Evolutionary conservation across 2,329 filamentous ascomycete genomes (phyloP).

Genomic region (Capronia epimyces): DNA sequence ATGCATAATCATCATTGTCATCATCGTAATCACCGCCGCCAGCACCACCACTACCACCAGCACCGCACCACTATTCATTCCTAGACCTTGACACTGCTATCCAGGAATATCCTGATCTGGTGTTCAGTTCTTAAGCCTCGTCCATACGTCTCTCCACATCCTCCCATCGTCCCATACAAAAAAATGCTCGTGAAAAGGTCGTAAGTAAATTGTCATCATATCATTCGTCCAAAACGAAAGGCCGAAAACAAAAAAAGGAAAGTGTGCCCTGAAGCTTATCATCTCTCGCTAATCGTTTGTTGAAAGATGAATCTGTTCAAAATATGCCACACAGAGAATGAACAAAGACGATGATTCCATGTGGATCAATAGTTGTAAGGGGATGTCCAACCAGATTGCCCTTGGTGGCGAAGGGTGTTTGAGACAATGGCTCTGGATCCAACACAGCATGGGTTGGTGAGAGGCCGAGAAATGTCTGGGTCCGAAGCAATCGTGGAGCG

Average conservation of each 20-base stretch:
- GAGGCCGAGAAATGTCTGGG: background rate
- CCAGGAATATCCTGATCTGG: background rate
- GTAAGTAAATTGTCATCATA: background rate
- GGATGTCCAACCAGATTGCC: background rate
- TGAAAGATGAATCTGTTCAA: background rate
- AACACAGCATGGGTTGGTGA: background rate
- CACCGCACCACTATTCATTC: background rate
- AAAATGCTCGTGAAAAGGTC: background rate
- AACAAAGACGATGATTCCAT: background rate
- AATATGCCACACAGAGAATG: conserved; percentile 4
- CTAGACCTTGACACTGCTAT: background rate
- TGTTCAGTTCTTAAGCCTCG: background rate
- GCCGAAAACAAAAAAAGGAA: conserved; percentile 14
- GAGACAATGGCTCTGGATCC: no score
- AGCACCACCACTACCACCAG: background rate
- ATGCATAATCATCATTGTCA: background rate
- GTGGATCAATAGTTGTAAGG: background rate
- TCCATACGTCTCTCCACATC: background rate
- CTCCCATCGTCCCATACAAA: background rate
- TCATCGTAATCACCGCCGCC: background rate
- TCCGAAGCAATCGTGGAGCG: background rate
- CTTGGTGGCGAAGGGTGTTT: no score
- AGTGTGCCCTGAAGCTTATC: conserved; percentile 24
- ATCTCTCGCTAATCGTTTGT: conserved; percentile 15
- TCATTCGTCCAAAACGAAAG: conserved; percentile 5